Evolutionary conservation across 2,329 filamentous ascomycete species (phyloP).

Genomic region (Diaporthe batatas): DNA sequence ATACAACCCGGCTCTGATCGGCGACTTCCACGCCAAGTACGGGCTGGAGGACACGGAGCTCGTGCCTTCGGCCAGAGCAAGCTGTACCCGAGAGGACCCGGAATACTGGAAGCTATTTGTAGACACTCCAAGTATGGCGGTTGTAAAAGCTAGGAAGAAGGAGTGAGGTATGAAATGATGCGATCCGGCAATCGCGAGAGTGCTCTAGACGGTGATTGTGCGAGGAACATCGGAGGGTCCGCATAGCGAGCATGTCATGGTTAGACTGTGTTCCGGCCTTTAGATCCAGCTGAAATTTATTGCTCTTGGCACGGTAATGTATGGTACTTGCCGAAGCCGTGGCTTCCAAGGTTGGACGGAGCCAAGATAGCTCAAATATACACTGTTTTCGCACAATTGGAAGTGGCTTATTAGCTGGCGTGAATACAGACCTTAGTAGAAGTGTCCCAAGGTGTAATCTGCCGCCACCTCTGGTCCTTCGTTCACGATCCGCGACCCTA

Average conservation of each 20-base stretch:
- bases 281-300: background rate
- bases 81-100: slow-evolving; percentile 29
- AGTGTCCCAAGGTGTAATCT: too few species aligned
- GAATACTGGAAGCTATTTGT: slow-evolving; percentile 36
- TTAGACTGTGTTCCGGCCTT: background rate
- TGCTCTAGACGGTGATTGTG: too few species aligned
- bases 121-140: slow-evolving; percentile 34
- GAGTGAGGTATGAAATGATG: background rate
- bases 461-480: background rate
- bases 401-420: too few species aligned
- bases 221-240: too few species aligned
- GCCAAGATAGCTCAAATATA: too few species aligned
- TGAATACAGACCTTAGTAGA: too few species aligned
- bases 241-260: background rate
- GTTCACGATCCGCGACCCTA: slow-evolving; percentile 20
- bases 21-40: slow-evolving; percentile 30
- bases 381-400: too few species aligned
- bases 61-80: slow-evolving; percentile 18
- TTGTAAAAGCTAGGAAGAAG: slow-evolving; percentile 37
- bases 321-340: background rate
- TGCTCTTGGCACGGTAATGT: background rate
- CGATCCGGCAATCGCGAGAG: background rate
- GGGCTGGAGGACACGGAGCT: slow-evolving; percentile 37
- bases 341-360: background rate
- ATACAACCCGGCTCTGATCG: slow-evolving; percentile 33